Conservation (phyloP, 179 eudicot species). For the Beta corolliflora region DNA sequence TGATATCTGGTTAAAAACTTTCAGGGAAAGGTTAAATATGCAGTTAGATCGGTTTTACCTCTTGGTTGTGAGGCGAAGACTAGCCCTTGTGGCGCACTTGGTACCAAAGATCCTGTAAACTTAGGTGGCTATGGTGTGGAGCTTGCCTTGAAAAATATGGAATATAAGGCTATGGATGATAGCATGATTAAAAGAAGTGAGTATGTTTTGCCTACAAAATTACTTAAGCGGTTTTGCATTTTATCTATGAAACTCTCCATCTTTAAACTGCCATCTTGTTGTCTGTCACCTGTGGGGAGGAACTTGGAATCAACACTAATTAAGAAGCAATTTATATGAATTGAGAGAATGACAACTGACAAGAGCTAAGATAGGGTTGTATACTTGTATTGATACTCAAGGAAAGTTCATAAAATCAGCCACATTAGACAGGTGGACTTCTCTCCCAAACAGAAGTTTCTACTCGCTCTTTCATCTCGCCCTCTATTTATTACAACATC, state of each 20-base stretch:
- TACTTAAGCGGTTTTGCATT: background rate
- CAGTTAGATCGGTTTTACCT: constrained; percentile 79
- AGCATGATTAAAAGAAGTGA: constrained; percentile 77
- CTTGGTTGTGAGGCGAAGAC: constrained; percentile 70
- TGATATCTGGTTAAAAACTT: constrained; percentile 10
- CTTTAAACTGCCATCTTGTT: background rate
- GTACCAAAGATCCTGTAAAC: constrained; percentile 72
- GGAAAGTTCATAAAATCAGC: too few relatives aligned
- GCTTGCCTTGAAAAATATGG: constrained; percentile 99
- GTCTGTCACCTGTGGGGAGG: background rate
- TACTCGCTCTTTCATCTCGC: too few relatives aligned
- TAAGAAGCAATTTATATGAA: too few relatives aligned
- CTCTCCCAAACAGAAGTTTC: too few relatives aligned
- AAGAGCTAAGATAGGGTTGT: too few relatives aligned
- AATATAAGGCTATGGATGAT: constrained; percentile 99
- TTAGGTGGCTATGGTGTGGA: constrained; percentile 99
- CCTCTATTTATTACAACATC: too few relatives aligned
- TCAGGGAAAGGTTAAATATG: constrained; percentile 85
- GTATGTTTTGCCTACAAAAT: constrained; percentile 14
- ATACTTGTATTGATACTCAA: too few relatives aligned
- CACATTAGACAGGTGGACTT: too few relatives aligned
- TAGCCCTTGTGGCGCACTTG: constrained; percentile 74
- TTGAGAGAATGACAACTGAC: too few relatives aligned
- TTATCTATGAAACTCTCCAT: background rate
- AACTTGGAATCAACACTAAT: too few relatives aligned